phyloP scores from a whole-genome alignment of 1,284 basidiomycete genomes.

The Thelephora terrestris region DNA sequence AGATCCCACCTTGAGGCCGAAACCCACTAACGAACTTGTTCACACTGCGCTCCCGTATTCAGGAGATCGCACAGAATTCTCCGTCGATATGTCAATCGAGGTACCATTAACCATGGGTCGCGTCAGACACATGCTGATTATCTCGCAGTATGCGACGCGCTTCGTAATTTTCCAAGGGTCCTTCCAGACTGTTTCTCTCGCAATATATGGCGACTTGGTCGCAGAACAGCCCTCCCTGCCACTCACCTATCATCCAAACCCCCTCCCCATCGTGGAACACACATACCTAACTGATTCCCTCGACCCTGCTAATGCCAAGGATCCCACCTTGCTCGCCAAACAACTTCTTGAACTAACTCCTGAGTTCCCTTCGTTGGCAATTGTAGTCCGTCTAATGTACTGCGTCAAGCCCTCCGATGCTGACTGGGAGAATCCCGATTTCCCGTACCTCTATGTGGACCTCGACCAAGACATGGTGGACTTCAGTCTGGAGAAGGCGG shows the following conservation, averaged over 20 bases:
- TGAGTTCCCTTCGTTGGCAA: slow-evolving; percentile 45
- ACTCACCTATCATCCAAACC: slow-evolving; percentile 24
- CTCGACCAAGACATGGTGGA: slow-evolving; percentile 36
- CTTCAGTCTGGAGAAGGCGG: slow-evolving; percentile 44
- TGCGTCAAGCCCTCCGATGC: slow-evolving; percentile 65
- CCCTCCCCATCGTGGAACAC: slow-evolving; percentile 29
- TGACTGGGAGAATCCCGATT: slow-evolving; percentile 65
- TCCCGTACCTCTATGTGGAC: slow-evolving; percentile 57
- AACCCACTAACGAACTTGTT: slow-evolving; percentile 58
- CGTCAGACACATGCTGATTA: slow-evolving; percentile 11
- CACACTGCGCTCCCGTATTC: slow-evolving; percentile 62
- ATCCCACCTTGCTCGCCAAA: slow-evolving; percentile 52
- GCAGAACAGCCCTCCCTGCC: slow-evolving; percentile 21
- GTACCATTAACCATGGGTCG: slow-evolving; percentile 24
- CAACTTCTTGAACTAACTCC: slow-evolving; percentile 51
- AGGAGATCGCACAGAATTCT: slow-evolving; percentile 56
- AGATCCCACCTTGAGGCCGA: slow-evolving; percentile 45
- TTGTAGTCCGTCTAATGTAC: slow-evolving; percentile 60
- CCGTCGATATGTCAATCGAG: slow-evolving; percentile 59
- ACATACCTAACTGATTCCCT: slow-evolving; percentile 35
- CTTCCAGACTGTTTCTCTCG: slow-evolving; percentile 56
- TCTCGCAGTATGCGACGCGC: slow-evolving; percentile 57
- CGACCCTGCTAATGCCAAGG: slow-evolving; percentile 47
- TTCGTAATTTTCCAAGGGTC: slow-evolving; percentile 68
- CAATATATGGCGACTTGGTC: slow-evolving; percentile 54